A percentile compares a stretch with the other conserved stretches of the same genome.
Conservation (phyloP, 208 protist genomes). For the Lotmaria passim region DNA sequence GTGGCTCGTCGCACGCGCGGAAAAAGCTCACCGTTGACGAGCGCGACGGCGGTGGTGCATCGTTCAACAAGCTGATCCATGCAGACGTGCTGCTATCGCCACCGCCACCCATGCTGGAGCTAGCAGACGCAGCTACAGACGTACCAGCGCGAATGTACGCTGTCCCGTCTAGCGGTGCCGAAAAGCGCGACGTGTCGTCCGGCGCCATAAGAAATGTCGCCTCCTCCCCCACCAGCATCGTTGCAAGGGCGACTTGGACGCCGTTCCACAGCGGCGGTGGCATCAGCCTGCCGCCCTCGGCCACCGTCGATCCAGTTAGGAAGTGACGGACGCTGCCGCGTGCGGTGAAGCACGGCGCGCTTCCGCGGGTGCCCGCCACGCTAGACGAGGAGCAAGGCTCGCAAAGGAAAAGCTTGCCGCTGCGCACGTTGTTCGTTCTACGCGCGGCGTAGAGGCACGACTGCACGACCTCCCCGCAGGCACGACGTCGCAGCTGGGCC, state of each 20-base stretch:
- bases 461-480: constrained; percentile 24
- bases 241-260: constrained; percentile 31
- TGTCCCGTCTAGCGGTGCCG: constrained; percentile 8
- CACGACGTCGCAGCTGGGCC: constrained; percentile 3
- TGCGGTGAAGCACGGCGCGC: background rate
- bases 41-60: background rate
- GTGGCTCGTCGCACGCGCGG: background rate
- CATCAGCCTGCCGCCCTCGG: constrained; percentile 10
- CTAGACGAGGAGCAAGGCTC: too few species aligned
- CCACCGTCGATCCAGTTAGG: constrained; percentile 13
- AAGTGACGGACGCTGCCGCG: background rate
- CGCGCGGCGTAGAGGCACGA: constrained; percentile 17
- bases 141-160: constrained; percentile 11
- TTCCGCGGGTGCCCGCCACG: background rate
- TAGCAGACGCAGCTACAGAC: background rate
- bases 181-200: constrained; percentile 20
- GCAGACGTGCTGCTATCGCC: background rate
- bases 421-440: background rate
- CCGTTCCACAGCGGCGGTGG: constrained; percentile 29
- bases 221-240: constrained; percentile 34
- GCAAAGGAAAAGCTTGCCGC: background rate
- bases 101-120: background rate
- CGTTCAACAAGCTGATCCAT: background rate
- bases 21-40: background rate
- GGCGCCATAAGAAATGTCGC: constrained; percentile 31